phyloP scores from a whole-genome alignment of 2,329 filamentous ascomycete genomes.

The Mollisiaceae sp. region DNA sequence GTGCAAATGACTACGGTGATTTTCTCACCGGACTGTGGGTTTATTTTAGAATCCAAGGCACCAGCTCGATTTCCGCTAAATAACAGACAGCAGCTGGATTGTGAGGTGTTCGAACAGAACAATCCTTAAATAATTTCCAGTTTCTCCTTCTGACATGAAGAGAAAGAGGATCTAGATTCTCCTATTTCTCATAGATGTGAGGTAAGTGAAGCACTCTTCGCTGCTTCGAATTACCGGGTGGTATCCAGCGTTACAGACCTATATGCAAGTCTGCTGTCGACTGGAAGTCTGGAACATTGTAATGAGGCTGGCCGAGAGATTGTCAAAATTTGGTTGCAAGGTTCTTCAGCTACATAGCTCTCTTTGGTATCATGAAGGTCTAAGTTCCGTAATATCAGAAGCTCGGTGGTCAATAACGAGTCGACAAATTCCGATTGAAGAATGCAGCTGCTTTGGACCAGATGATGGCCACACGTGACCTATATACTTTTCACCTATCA shows the following conservation, averaged over 20 bases:
- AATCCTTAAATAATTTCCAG: conserved; percentile 51
- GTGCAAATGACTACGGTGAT: conserved; percentile 67
- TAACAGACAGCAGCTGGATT: conserved; percentile 60
- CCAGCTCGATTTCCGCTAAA: conserved; percentile 58
- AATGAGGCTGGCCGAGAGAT: no score
- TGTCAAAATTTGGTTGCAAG: no score
- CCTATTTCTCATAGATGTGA: not conserved
- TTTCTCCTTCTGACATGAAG: not conserved
- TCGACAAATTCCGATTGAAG: no score
- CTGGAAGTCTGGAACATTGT: no score
- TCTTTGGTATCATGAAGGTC: no score
- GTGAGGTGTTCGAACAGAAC: conserved; percentile 65
- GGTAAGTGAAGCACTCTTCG: not conserved
- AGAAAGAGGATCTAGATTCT: not conserved
- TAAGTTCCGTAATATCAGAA: no score
- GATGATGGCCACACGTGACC: not conserved
- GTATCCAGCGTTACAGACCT: no score
- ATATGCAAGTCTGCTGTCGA: no score
- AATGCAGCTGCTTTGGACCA: not conserved
- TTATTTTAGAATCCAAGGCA: conserved; percentile 68
- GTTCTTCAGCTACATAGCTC: no score
- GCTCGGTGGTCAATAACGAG: no score
- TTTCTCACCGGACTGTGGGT: conserved; percentile 72
- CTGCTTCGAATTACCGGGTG: no score
- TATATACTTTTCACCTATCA: not conserved